A percentile compares a stretch with the other conserved stretches of the same genome.
phyloP scores from a whole-genome alignment of 495 filamentous ascomycete species.

The Darksidea phi region DNA sequence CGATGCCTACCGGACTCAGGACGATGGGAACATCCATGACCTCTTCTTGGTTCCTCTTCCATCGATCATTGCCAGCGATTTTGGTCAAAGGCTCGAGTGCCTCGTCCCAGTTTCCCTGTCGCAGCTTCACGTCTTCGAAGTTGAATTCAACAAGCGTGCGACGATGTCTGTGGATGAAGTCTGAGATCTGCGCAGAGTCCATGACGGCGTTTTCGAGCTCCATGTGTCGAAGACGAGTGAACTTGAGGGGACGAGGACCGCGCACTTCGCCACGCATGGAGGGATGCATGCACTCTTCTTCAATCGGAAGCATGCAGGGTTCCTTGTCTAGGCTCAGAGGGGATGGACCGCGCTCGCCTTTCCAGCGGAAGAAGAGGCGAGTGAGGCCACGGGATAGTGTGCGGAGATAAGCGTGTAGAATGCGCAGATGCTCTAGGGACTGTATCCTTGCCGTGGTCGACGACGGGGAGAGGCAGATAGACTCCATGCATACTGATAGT shows the following conservation, averaged over 20 bases:
- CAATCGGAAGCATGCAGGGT: conserved; percentile 49
- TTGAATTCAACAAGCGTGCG: conserved; percentile 66
- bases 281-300: conserved; percentile 49
- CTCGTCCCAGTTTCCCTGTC: conserved; percentile 70
- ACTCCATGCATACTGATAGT: conserved; percentile 66
- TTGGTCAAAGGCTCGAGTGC: conserved; percentile 64
- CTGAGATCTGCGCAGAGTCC: conserved; percentile 63
- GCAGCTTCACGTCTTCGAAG: conserved; percentile 66
- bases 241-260: conserved; percentile 43
- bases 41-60: conserved; percentile 51
- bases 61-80: conserved; percentile 54
- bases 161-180: conserved; percentile 60
- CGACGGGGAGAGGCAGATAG: conserved; percentile 50
- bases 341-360: conserved; percentile 63
- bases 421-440: conserved; percentile 68
- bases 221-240: conserved; percentile 60
- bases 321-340: conserved; percentile 66
- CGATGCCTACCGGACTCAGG: conserved; percentile 32
- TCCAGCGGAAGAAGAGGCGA: conserved; percentile 68
- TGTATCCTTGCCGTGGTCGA: conserved; percentile 46
- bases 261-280: conserved; percentile 30
- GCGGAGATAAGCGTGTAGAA: conserved; percentile 70
- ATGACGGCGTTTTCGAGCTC: conserved; percentile 65
- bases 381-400: conserved; percentile 60
- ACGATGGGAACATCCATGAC: conserved; percentile 42